Conservation (phyloP, 2,329 filamentous ascomycete genomes). For the Hypoxylon sp. region DNA sequence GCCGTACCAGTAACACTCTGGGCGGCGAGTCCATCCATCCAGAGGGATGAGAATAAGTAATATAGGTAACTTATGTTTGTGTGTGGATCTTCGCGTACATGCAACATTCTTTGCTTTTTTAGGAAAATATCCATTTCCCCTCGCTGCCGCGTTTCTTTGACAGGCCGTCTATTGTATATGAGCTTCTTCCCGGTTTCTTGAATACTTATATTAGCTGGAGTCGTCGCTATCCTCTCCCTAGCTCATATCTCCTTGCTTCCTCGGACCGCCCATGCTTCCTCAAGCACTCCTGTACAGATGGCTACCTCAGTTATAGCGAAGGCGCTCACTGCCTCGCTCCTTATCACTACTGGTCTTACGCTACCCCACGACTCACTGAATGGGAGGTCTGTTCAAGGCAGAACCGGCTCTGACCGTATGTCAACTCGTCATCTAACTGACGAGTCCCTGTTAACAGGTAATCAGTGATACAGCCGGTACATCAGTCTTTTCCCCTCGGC, state of each 20-base stretch:
- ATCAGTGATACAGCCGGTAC: conserved; percentile 52
- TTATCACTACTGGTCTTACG: conserved; percentile 25
- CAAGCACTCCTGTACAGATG: conserved; percentile 26
- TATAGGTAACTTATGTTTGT: conserved; percentile 33
- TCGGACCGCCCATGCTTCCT: conserved; percentile 16
- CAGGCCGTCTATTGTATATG: conserved; percentile 23
- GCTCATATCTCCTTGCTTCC: neutral
- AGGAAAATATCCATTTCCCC: conserved; percentile 15
- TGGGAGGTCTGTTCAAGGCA: conserved; percentile 5
- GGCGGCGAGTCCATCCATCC: conserved; percentile 20
- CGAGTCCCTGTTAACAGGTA: conserved; percentile 25
- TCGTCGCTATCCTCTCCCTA: conserved; percentile 3
- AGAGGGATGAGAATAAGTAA: conserved; percentile 25
- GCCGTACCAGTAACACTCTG: neutral
- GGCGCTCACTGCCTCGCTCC: conserved; percentile 33
- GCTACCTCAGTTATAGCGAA: conserved; percentile 37
- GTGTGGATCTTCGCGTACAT: conserved; percentile 29
- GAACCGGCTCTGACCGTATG: conserved; percentile 35
- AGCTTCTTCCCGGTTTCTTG: conserved; percentile 6
- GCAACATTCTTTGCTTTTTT: conserved; percentile 34
- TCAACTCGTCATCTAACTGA: neutral
- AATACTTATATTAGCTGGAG: conserved; percentile 1
- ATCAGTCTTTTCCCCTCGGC: conserved; percentile 49
- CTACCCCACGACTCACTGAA: conserved; percentile 29
- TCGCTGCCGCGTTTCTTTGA: conserved; percentile 6